Evolutionary conservation across 2,329 filamentous ascomycete genomes (phyloP).

Genomic region (Aspergillus hortae): DNA sequence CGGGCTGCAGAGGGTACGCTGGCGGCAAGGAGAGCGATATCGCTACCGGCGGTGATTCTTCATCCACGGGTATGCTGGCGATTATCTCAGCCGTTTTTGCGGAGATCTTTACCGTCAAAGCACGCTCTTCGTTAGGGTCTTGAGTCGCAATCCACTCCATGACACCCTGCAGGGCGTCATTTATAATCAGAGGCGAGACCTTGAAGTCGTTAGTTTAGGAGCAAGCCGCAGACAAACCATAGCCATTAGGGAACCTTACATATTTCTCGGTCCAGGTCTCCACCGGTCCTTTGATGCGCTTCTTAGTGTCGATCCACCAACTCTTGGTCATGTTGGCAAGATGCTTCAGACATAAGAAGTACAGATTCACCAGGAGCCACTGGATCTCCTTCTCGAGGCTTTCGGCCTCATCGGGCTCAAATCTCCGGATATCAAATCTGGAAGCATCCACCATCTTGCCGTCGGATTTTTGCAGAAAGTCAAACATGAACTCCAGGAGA

Average conservation of each 20-base stretch:
- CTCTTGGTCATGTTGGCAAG: slow-evolving; percentile 73
- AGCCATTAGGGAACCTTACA: slow-evolving; percentile 58
- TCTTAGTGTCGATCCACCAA: slow-evolving; percentile 81
- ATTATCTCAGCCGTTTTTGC: slow-evolving; percentile 70
- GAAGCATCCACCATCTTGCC: slow-evolving; percentile 67
- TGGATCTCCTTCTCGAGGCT: slow-evolving; percentile 70
- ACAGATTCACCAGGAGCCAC: slow-evolving; percentile 80
- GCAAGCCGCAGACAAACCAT: slow-evolving; percentile 4
- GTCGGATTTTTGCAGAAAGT: slow-evolving; percentile 75
- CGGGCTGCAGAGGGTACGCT: slow-evolving; percentile 77
- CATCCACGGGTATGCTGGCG: slow-evolving; percentile 83
- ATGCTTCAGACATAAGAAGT: slow-evolving; percentile 75
- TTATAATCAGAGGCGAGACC: slow-evolving; percentile 42
- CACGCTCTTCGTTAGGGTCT: slow-evolving; percentile 49
- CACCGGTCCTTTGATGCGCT: slow-evolving; percentile 73
- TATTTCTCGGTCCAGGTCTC: slow-evolving; percentile 82
- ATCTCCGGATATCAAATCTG: slow-evolving; percentile 66
- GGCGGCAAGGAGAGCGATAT: slow-evolving; percentile 77
- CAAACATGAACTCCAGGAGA: slow-evolving; percentile 75
- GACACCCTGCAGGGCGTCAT: slow-evolving; percentile 38
- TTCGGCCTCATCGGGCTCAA: slow-evolving; percentile 59
- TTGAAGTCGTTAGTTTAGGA: slow-evolving; percentile 8
- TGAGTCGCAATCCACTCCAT: slow-evolving; percentile 41
- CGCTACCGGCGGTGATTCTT: slow-evolving; percentile 74
- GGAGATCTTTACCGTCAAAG: slow-evolving; percentile 67